Conservation (phyloP, 345 rosid genomes). For the Murraya koenigii region DNA sequence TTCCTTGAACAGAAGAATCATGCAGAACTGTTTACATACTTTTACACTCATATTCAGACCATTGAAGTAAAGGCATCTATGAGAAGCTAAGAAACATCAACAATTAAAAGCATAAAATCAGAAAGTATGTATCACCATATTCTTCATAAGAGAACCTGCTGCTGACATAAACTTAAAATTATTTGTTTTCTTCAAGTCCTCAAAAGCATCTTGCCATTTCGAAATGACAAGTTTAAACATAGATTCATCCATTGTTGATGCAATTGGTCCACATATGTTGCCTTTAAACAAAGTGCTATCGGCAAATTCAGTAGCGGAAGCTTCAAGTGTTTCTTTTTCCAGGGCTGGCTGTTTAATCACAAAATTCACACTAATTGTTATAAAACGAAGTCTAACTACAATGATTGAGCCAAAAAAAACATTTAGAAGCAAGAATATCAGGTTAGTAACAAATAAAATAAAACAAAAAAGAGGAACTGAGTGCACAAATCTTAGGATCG, state of each 20-base stretch:
- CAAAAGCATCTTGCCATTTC: conserved; percentile 81
- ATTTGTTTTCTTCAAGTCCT: conserved; percentile 80
- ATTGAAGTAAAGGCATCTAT: neutral
- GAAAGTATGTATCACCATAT: conserved; percentile 50
- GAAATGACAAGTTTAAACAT: conserved; percentile 81
- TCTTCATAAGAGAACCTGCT: conserved; percentile 76
- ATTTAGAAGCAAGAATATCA: neutral
- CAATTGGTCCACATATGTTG: conserved; percentile 88
- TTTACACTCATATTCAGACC: neutral
- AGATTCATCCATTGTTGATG: conserved; percentile 84
- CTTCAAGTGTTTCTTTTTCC: conserved; percentile 36
- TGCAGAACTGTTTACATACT: neutral
- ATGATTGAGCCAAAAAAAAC: neutral
- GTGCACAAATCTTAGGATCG: neutral
- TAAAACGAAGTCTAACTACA: neutral
- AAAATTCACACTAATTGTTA: conserved; percentile 18
- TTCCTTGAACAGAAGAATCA: neutral
- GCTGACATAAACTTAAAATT: conserved; percentile 75
- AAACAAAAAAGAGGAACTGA: neutral
- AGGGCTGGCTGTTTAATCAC: conserved; percentile 38
- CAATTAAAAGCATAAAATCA: conserved; percentile 2
- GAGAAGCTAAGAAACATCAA: neutral
- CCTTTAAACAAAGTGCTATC: conserved; percentile 55
- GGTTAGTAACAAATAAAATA: neutral
- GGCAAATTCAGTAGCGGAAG: conserved; percentile 26